A percentile compares a stretch with the other conserved stretches of the same genome.
These are phyloP conservation scores for Parachlorella kessleri DNA, from an alignment of 139 green algal species.

Conservation along the genomic window DNA sequence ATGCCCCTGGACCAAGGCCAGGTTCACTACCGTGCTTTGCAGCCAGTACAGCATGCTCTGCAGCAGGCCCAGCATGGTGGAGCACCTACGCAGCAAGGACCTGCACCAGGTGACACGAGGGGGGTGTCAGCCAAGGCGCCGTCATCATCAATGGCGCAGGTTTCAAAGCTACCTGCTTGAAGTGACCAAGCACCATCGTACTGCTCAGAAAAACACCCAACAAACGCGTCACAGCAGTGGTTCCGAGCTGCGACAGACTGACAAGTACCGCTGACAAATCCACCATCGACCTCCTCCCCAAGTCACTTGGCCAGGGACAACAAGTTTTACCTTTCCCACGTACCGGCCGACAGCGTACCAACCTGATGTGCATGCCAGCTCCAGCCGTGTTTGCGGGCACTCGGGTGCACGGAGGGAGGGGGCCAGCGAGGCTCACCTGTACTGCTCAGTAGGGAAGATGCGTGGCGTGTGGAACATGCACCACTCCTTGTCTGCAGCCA, in stretches of 20 bases:
- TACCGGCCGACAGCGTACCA: too few species aligned
- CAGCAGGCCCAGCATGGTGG: conserved; percentile 3
- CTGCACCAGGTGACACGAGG: not conserved
- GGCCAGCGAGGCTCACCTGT: conserved; percentile 8
- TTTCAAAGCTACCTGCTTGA: not conserved
- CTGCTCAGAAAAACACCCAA: not conserved
- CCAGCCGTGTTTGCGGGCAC: too few species aligned
- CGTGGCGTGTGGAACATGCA: not conserved
- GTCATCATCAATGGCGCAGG: not conserved
- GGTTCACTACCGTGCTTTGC: not conserved
- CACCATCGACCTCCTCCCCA: too few species aligned
- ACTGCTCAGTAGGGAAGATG: conserved; percentile 29
- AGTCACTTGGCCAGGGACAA: too few species aligned
- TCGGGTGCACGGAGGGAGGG: not conserved
- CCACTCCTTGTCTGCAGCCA: conserved; percentile 1
- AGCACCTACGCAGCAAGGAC: conserved; percentile 9
- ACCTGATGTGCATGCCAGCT: too few species aligned
- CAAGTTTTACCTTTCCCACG: too few species aligned
- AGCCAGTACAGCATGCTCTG: conserved; percentile 1
- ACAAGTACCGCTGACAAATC: too few species aligned
- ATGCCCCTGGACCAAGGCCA: conserved; percentile 12
- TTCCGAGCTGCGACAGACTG: not conserved
- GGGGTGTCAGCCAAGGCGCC: not conserved
- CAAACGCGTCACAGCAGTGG: not conserved
- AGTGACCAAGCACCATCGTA: too few species aligned